phyloP scores from a whole-genome alignment of 2,329 filamentous ascomycete species.

The Fusarium fracticaudum region DNA sequence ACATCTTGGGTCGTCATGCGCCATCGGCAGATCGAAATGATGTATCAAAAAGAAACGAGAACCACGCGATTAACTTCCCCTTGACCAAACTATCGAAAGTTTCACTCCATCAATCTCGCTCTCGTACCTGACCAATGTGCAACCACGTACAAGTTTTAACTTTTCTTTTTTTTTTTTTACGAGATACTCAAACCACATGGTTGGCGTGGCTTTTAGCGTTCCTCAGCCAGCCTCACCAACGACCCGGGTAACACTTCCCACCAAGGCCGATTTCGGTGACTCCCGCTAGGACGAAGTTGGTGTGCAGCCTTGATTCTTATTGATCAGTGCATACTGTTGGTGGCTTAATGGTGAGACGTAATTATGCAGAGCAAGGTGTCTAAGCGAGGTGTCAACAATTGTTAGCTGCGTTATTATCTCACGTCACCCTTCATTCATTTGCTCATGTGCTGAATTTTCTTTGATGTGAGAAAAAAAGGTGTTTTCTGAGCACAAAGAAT shows the following conservation, averaged over 20 bases:
- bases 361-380: neutral
- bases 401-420: neutral
- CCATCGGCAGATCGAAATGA: neutral
- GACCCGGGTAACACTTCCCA: neutral
- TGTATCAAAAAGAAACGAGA: neutral
- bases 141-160: neutral
- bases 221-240: neutral
- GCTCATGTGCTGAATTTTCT: neutral
- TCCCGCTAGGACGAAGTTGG: neutral
- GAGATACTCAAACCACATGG: neutral
- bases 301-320: neutral
- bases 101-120: neutral
- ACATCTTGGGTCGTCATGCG: neutral
- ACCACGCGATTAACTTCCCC: neutral
- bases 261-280: neutral
- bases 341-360: neutral
- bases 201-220: neutral
- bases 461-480: fast-evolving
- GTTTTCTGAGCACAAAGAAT: neutral
- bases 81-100: neutral
- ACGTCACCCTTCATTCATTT: neutral
- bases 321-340: neutral
- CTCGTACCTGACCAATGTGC: neutral
- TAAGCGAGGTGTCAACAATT: neutral
- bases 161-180: neutral